Percentiles rank a stretch among this genome's conserved stretches.
These are phyloP conservation scores for Papiliotrema fonsecae DNA, from an alignment of 1,284 basidiomycete genomes.

Conservation along the genomic window DNA sequence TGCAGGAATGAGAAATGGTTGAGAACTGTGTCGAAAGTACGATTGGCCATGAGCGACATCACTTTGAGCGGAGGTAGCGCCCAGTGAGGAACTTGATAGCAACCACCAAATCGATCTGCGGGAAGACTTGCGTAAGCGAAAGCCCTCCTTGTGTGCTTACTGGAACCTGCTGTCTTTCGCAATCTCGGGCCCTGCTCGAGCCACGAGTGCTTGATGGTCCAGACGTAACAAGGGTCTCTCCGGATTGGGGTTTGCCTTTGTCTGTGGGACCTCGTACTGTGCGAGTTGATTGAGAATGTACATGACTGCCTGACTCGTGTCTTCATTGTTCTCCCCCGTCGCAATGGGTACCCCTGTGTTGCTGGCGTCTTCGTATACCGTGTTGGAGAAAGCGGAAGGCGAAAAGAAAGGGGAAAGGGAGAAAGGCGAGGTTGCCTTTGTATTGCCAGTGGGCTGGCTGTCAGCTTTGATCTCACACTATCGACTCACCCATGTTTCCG, in stretches of 20 bases:
- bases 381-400: constrained; percentile 25
- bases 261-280: constrained; percentile 39
- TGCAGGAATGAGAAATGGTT: constrained; percentile 50
- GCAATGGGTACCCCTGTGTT: constrained; percentile 5
- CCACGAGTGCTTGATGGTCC: constrained; percentile 11
- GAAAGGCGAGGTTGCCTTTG: constrained; percentile 29
- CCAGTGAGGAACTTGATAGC: constrained; percentile 51
- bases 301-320: constrained; percentile 19
- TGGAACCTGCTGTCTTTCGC: constrained; percentile 29
- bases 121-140: constrained; percentile 30
- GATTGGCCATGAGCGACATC: constrained; percentile 46
- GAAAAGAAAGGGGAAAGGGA: constrained; percentile 34
- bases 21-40: constrained; percentile 47
- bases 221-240: constrained; percentile 44
- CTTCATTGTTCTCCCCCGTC: constrained; percentile 6
- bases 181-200: constrained; percentile 20
- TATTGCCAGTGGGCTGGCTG: constrained; percentile 3
- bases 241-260: constrained; percentile 38
- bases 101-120: constrained; percentile 46
- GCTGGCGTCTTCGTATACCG: constrained; percentile 3
- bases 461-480: not conserved
- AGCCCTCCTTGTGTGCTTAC: too few relatives aligned
- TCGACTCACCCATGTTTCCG: constrained; percentile 19
- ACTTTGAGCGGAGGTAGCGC: constrained; percentile 45
- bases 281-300: constrained; percentile 35